Conservation (phyloP, 495 filamentous ascomycete species). For the Cercophora sp. region DNA sequence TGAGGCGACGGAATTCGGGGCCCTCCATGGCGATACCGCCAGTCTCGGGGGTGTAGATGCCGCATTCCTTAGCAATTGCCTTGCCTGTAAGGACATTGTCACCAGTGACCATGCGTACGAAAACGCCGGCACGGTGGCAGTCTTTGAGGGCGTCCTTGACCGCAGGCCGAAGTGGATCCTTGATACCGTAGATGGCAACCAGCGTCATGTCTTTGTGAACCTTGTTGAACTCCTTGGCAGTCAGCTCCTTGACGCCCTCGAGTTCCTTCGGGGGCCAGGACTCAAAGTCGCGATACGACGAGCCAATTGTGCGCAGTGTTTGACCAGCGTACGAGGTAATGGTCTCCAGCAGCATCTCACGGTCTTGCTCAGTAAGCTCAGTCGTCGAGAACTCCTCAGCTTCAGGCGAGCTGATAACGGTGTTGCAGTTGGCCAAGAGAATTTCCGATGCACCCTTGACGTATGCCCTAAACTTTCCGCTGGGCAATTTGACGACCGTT, state of each 20-base stretch:
- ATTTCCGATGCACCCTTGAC: slow-evolving; percentile 90
- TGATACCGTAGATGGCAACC: slow-evolving; percentile 79
- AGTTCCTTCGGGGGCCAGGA: slow-evolving; percentile 80
- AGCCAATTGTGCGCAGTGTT: slow-evolving; percentile 82
- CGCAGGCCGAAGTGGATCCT: slow-evolving; percentile 80
- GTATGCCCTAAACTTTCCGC: slow-evolving; percentile 65
- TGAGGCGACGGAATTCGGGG: slow-evolving; percentile 72
- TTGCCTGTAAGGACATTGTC: slow-evolving; percentile 79
- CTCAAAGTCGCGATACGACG: slow-evolving; percentile 85
- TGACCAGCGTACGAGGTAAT: slow-evolving; percentile 76
- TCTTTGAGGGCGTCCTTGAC: slow-evolving; percentile 70
- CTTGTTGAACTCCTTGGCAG: slow-evolving; percentile 66
- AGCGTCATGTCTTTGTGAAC: slow-evolving; percentile 70
- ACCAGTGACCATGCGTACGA: slow-evolving; percentile 87
- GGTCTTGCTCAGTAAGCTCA: slow-evolving; percentile 53
- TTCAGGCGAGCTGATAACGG: slow-evolving; percentile 64
- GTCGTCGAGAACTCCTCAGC: slow-evolving; percentile 48
- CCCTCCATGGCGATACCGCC: slow-evolving; percentile 83
- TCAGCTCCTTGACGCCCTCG: slow-evolving; percentile 64
- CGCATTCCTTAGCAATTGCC: slow-evolving; percentile 79
- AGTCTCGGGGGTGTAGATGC: slow-evolving; percentile 69
- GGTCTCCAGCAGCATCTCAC: slow-evolving; percentile 55
- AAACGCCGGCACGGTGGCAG: slow-evolving; percentile 73
- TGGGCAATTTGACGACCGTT: slow-evolving; percentile 59
- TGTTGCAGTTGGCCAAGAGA: slow-evolving; percentile 64